Base-by-base conservation (phyloP, 805 yeast genomes). In the Starmerella apis region DNA sequence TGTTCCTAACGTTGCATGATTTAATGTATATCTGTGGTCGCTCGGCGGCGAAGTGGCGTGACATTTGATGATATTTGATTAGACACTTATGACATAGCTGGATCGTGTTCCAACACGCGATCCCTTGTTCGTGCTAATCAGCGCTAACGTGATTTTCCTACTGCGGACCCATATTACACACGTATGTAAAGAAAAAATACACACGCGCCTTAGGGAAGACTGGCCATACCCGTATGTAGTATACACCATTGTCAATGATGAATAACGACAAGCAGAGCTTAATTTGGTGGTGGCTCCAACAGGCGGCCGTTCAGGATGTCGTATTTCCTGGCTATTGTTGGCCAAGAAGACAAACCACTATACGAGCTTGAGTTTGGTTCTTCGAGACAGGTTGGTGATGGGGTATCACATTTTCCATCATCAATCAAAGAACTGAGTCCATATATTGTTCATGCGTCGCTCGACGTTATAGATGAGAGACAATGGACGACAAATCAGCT, bases 281-380 rank as follows among this genome's bases (percentile, higher is more conserved):
- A 8, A 14, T 14, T 13, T 20, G 28, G 18, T 14, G 19, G 10
- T 2, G 22, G 11, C 10, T 16, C 14, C 4, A 19, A 20, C 11
- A 20, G 30, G 47, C 4, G 18, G 27, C 11, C 16, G 19, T 20
- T 4, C 39, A 4, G 9, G 30, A 79, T 83, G 80, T 83, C 94
- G n/a, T 85, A 81, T 68, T 88, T 87, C 65, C 79, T 92, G 61
- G 83, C 94, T 3, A 81, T 92, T 43, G 77, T 92, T 37, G 96
- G 96, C 16, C 81, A 88, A 1, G 75, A 77, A 32, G 97, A 92
- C 64, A 77, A 76, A 54, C 95, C 96, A 0, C 62, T 92, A 2
- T 92, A 87, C 59, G 96, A 88, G 62, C 73, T 86, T 7, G 95
- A 87, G 61, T 81, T 88, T 48, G 85, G 90, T 1, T 77, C 92